phyloP scores from a whole-genome alignment of 2,329 filamentous ascomycete genomes.

The Ophiostoma ulmi region DNA sequence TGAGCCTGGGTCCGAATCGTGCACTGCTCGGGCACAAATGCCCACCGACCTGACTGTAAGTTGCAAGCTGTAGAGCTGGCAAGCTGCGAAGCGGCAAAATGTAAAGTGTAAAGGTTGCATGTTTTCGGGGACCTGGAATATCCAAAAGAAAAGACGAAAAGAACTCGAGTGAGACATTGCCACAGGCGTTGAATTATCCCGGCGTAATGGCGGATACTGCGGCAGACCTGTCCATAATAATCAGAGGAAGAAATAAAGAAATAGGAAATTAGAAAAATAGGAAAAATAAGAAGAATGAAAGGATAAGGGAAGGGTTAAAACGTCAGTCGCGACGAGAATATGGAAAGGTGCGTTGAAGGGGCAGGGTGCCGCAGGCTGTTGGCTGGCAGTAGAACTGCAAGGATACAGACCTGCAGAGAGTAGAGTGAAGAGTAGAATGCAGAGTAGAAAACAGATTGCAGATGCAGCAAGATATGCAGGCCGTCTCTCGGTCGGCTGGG shows the following conservation, averaged over 20 bases:
- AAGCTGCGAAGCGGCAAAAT: not conserved
- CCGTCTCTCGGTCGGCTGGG: constrained; percentile 20
- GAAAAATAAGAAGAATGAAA: constrained; percentile 17
- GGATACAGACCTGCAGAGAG: constrained; percentile 12
- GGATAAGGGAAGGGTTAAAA: not conserved
- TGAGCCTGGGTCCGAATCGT: not conserved
- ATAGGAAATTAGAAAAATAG: not conserved
- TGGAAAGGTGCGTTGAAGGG: not conserved
- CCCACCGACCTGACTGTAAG: not conserved
- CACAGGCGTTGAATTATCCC: not conserved
- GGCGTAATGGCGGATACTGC: constrained; percentile 23
- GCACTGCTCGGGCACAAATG: not conserved
- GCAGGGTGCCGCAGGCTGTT: not conserved
- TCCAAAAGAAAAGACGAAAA: not conserved
- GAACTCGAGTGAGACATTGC: not conserved
- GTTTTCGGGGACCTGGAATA: not conserved
- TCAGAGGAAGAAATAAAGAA: not conserved
- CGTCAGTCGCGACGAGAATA: not conserved
- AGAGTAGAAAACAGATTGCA: not conserved
- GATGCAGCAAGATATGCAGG: constrained; percentile 17
- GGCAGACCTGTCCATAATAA: constrained; percentile 22
- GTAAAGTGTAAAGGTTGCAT: not conserved
- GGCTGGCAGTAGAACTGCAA: not conserved
- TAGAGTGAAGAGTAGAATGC: not conserved
- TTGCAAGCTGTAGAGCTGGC: not conserved